phyloP scores from a whole-genome alignment of 331 rosid genomes.

The Cydonia oblonga region DNA sequence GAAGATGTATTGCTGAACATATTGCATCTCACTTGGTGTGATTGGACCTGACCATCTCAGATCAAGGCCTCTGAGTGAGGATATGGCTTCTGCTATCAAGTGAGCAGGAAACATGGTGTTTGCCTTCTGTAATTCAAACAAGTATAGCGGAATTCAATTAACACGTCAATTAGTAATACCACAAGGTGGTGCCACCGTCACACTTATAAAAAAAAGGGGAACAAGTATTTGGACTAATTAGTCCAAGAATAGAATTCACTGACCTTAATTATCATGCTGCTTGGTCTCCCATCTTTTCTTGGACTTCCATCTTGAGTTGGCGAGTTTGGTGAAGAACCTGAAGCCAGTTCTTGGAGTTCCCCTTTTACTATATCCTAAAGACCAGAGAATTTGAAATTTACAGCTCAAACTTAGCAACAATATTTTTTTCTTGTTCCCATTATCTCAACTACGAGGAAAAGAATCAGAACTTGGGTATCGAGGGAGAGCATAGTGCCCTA shows the following conservation, averaged over 20 bases:
- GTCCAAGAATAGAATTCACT: background rate
- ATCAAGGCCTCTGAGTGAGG: constrained; percentile 31
- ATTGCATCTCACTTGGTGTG: constrained; percentile 35
- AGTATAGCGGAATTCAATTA: background rate
- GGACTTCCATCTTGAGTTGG: constrained; percentile 28
- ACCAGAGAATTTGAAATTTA: background rate
- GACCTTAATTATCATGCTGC: constrained; percentile 40
- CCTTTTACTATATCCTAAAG: constrained; percentile 10
- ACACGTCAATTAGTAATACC: background rate
- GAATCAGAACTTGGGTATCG: background rate
- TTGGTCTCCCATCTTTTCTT: constrained; percentile 29
- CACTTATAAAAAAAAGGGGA: too few relatives aligned
- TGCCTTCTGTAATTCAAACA: constrained; percentile 20
- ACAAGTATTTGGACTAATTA: background rate
- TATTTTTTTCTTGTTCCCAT: background rate
- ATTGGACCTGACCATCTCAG: constrained; percentile 45
- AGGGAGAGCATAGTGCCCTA: background rate
- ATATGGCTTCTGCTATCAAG: constrained; percentile 39
- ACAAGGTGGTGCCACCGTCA: background rate
- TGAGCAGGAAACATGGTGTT: constrained; percentile 35
- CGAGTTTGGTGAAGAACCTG: constrained; percentile 19
- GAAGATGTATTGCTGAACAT: constrained; percentile 33
- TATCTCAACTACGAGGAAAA: background rate
- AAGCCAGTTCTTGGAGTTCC: constrained; percentile 15
- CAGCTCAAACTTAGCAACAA: background rate